A percentile compares a stretch with the other conserved stretches of the same genome.
These are phyloP conservation scores for Melastoma malabathricum DNA, from an alignment of 345 rosid genomes.

Conservation along the genomic window DNA sequence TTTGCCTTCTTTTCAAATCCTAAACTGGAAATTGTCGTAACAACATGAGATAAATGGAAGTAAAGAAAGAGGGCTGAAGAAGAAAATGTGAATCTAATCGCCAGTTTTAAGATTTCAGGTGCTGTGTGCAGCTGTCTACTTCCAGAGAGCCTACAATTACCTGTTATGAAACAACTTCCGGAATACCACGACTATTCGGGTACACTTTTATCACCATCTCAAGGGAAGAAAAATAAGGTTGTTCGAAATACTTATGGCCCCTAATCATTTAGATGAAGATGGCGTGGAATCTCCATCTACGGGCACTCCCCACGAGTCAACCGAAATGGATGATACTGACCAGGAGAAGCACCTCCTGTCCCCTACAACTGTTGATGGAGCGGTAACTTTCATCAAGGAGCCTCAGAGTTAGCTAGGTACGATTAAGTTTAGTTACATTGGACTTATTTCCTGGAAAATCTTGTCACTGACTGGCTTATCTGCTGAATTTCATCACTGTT, in stretches of 20 bases:
- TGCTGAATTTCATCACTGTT: too few species aligned
- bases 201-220: not conserved
- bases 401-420: not conserved
- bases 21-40: too few species aligned
- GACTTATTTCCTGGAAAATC: too few species aligned
- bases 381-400: slow-evolving; percentile 43
- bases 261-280: slow-evolving; percentile 25
- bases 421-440: too few species aligned
- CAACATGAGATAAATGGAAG: not conserved
- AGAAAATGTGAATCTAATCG: not conserved
- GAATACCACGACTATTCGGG: slow-evolving; percentile 45
- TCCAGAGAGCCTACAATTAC: slow-evolving; percentile 70
- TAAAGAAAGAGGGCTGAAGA: too few species aligned
- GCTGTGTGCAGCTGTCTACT: slow-evolving; percentile 56
- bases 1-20: too few species aligned
- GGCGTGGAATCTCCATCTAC: slow-evolving; percentile 30
- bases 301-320: slow-evolving; percentile 20
- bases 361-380: slow-evolving; percentile 15
- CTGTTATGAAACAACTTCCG: slow-evolving; percentile 46
- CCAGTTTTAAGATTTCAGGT: slow-evolving; percentile 25
- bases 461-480: too few species aligned
- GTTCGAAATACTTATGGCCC: too few species aligned
- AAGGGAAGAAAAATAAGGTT: not conserved
- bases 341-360: slow-evolving; percentile 41
- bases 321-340: slow-evolving; percentile 36